phyloP scores from a whole-genome alignment of 176 grass and related monocot species.

The Cenchrus purpureus region DNA sequence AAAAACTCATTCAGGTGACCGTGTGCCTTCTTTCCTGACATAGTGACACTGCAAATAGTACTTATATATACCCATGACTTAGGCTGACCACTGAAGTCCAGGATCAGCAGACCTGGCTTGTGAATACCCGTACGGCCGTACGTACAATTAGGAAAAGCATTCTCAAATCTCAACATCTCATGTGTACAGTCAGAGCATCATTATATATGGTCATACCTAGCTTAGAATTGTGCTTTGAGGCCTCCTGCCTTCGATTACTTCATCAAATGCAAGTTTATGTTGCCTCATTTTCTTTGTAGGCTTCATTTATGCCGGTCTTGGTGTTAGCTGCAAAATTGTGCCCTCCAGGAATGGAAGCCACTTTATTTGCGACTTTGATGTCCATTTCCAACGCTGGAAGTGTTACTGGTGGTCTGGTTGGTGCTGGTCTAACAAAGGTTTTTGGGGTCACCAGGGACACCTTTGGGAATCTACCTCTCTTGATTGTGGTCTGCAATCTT shows the following conservation, averaged over 20 bases:
- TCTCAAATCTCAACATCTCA: background rate
- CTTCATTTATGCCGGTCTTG: constrained; percentile 98
- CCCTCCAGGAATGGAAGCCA: constrained; percentile 92
- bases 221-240: constrained; percentile 26
- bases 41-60: constrained; percentile 13
- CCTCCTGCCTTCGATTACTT: background rate
- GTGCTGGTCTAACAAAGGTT: constrained; percentile 83
- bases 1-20: background rate
- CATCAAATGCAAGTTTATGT: constrained; percentile 38
- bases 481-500: constrained; percentile 91
- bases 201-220: constrained; percentile 30
- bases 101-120: background rate
- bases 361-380: constrained; percentile 96
- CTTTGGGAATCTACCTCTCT: constrained; percentile 72
- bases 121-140: background rate
- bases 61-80: background rate
- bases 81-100: background rate
- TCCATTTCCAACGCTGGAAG: constrained; percentile 96
- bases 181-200: constrained; percentile 1
- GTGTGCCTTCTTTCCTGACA: constrained; percentile 5
- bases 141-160: constrained; percentile 28
- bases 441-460: constrained; percentile 89
- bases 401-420: constrained; percentile 84
- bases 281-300: constrained; percentile 54
- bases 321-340: constrained; percentile 97